A percentile compares a stretch with the other conserved stretches of the same genome.
Conservation (phyloP, 495 filamentous ascomycete genomes). For the Annulohypoxylon nitens region DNA sequence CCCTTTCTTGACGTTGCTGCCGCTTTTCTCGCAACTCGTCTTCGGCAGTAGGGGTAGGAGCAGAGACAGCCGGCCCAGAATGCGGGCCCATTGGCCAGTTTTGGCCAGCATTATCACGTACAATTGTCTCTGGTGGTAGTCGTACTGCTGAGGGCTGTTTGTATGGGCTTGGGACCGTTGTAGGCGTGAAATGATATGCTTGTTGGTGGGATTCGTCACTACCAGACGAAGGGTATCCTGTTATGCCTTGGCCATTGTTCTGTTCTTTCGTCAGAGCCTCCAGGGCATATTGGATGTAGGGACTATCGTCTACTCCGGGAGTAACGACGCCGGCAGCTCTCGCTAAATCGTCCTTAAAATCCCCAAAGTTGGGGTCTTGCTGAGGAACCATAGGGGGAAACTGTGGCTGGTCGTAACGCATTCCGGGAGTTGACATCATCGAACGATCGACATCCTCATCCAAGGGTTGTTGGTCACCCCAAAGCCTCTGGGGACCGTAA, state of each 20-base stretch:
- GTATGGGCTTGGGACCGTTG: constrained; percentile 35
- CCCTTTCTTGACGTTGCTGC: constrained; percentile 22
- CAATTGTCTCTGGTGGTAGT: constrained; percentile 22
- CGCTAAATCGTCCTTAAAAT: constrained; percentile 60
- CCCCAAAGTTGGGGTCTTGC: constrained; percentile 51
- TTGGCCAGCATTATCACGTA: constrained; percentile 16
- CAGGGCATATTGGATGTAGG: constrained; percentile 63
- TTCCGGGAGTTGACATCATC: constrained; percentile 38
- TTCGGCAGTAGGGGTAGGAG: constrained; percentile 12
- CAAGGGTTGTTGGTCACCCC: constrained; percentile 36
- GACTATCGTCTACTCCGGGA: constrained; percentile 62
- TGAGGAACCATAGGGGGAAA: constrained; percentile 49
- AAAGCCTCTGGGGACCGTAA: constrained; percentile 53
- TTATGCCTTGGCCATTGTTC: constrained; percentile 48
- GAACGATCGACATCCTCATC: constrained; percentile 43
- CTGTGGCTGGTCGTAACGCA: constrained; percentile 51
- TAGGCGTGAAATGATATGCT: constrained; percentile 41
- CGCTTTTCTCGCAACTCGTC: constrained; percentile 27
- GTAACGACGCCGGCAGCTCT: constrained; percentile 61
- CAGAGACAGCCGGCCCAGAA: constrained; percentile 21
- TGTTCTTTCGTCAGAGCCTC: constrained; percentile 58
- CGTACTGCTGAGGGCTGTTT: constrained; percentile 23
- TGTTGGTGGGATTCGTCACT: constrained; percentile 40
- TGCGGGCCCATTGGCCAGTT: constrained; percentile 28
- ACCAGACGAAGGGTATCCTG: constrained; percentile 46